Evolutionary conservation across 2,329 filamentous ascomycete genomes (phyloP).

Genomic region (Aplosporella prunicola): DNA sequence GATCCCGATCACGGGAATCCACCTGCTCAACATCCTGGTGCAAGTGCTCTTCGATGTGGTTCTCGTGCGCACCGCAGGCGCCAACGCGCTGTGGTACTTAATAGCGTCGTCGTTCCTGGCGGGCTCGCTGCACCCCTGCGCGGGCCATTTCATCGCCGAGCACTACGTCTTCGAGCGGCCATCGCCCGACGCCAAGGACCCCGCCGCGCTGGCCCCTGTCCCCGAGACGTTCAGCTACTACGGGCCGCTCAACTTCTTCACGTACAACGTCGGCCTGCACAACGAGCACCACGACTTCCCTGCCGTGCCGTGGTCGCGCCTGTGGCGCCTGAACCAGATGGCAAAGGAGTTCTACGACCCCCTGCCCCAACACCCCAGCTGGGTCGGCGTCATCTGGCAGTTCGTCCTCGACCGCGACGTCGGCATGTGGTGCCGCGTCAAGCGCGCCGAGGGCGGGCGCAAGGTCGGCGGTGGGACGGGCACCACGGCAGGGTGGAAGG

Average conservation of each 20-base stretch:
- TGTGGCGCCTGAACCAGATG: constrained; percentile 66
- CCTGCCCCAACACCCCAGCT: constrained; percentile 78
- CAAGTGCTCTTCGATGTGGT: constrained; percentile 71
- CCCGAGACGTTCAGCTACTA: constrained; percentile 98
- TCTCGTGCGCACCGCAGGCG: constrained; percentile 52
- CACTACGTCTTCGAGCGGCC: constrained; percentile 50
- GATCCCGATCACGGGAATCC: constrained; percentile 76
- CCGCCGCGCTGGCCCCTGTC: constrained; percentile 41
- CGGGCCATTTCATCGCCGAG: constrained; percentile 97
- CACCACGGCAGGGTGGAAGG: constrained; percentile 28
- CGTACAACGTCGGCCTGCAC: constrained; percentile 95
- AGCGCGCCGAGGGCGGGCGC: constrained; percentile 69
- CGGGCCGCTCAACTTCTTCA: constrained; percentile 79
- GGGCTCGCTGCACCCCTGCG: constrained; percentile 85
- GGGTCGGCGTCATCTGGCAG: constrained; percentile 88
- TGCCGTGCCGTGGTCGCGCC: constrained; percentile 84
- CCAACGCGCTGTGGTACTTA: constrained; percentile 66
- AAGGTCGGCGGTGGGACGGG: constrained; percentile 39
- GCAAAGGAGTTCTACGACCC: constrained; percentile 88
- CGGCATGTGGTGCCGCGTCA: constrained; percentile 84
- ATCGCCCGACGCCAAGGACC: constrained; percentile 48
- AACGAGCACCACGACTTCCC: constrained; percentile 99
- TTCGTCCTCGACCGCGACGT: constrained; percentile 88
- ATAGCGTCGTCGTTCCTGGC: constrained; percentile 87
- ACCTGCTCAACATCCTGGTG: constrained; percentile 67